These are phyloP conservation scores for Reutealis trisperma DNA, from an alignment of 345 rosid species.

Conservation along the genomic window DNA sequence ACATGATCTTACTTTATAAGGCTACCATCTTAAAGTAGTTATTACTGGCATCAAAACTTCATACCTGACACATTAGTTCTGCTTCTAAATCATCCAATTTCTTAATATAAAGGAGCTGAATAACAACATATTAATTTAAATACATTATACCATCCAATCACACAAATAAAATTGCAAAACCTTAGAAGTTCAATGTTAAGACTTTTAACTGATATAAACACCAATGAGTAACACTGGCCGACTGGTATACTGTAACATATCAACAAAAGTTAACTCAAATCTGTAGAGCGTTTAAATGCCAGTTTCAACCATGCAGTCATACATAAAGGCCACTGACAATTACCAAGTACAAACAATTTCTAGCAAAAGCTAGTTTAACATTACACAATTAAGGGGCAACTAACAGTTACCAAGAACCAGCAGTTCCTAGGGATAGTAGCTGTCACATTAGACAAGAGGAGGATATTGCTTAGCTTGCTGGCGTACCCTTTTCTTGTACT, in stretches of 20 bases:
- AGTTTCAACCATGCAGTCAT: conserved; percentile 22
- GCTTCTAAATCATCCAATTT: too few relatives aligned
- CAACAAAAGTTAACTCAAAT: conserved; percentile 12
- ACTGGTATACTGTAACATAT: conserved; percentile 16
- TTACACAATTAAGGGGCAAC: conserved; percentile 25
- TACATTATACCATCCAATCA: background rate
- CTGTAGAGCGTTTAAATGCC: conserved; percentile 1
- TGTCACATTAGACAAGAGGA: conserved; percentile 43
- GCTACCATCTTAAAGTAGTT: too few relatives aligned
- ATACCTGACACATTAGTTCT: too few relatives aligned
- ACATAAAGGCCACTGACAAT: conserved; percentile 20
- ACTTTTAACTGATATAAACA: conserved; percentile 14
- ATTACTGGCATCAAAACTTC: too few relatives aligned
- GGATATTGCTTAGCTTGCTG: conserved; percentile 93
- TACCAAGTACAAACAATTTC: conserved; percentile 27
- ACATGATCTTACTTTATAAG: too few relatives aligned
- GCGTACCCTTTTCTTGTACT: conserved; percentile 87
- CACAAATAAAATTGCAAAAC: background rate
- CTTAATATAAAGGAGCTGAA: too few relatives aligned
- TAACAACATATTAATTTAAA: background rate
- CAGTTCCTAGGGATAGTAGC: conserved; percentile 3
- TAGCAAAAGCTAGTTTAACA: conserved; percentile 27
- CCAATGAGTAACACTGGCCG: conserved; percentile 16
- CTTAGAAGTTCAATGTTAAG: background rate
- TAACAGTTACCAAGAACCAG: conserved; percentile 23